Conservation (phyloP, 2,329 filamentous ascomycete genomes). For the Zymoseptoria passerinii region DNA sequence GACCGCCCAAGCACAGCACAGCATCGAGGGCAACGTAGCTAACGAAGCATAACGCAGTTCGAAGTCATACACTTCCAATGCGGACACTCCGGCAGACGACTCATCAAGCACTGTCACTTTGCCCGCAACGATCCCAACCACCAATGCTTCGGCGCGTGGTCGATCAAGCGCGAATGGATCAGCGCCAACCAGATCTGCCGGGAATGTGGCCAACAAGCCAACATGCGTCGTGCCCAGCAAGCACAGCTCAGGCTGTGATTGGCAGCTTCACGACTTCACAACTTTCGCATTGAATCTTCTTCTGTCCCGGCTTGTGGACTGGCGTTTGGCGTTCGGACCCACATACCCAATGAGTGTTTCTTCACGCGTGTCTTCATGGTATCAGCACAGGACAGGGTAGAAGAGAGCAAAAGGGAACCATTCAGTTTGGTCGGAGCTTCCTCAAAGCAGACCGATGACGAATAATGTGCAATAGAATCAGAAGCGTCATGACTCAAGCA, state of each 20-base stretch:
- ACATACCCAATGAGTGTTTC: slow-evolving; percentile 27
- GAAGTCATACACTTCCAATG: slow-evolving; percentile 62
- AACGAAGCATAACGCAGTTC: slow-evolving; percentile 36
- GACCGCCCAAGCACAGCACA: neutral
- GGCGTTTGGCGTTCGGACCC: slow-evolving; percentile 17
- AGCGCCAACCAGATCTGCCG: slow-evolving; percentile 48
- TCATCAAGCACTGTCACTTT: slow-evolving; percentile 65
- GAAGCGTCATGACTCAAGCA: neutral
- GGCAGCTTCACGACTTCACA: neutral
- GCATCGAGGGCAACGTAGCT: neutral
- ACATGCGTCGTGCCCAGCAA: slow-evolving; percentile 20
- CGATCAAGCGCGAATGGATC: slow-evolving; percentile 51
- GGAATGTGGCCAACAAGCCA: slow-evolving; percentile 24
- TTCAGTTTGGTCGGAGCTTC: neutral
- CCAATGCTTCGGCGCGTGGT: slow-evolving; percentile 60
- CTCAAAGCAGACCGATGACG: neutral
- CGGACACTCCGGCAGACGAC: slow-evolving; percentile 50
- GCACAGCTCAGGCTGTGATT: slow-evolving; percentile 15
- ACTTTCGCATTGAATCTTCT: neutral
- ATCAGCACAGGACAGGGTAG: neutral
- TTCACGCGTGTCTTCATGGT: neutral
- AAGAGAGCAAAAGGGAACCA: neutral
- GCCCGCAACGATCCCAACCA: slow-evolving; percentile 65
- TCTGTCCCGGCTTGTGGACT: slow-evolving; percentile 1
- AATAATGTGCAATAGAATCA: neutral